Base-by-base conservation (phyloP, 202 grass and related monocot species). In the Eragrostis tef region DNA sequence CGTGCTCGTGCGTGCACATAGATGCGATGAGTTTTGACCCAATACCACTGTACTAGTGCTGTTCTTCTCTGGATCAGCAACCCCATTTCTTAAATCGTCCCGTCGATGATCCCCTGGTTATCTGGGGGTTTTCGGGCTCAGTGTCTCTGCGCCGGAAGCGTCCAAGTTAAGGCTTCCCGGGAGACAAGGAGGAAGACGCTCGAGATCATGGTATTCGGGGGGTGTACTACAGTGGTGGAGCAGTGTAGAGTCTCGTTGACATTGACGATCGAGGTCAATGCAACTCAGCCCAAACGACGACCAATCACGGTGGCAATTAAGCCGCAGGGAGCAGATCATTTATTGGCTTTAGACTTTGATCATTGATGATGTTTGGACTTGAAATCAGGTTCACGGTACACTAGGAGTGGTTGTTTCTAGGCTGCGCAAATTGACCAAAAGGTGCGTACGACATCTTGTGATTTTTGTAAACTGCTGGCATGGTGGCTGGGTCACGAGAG, bases 161-260 rank as follows among this genome's bases (percentile, higher is more conserved):
- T 80, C 81, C 54, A 88, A 84, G 56, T 6, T 39, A 29, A 71
- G 54, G 6, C 60, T 15, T 15, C 57, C 65, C 82, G 57, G 82
- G 52, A 85, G 82, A 89, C 78, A 71, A 42, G 87, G 82, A 65
- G 25, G 71, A 81, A 77, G 77, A 52, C 57, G 53, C 77, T 77
- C 65, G 72, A 81, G 87, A 81, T 47, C 70, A 17, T 10, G 70
- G 60, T 11, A 56, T 27, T 21, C 24, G 36, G 24, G 8, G 5
- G 73, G 25, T 13, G 5, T 6, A n/a, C 4, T 6, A 16, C 70
- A 42, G 29, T 19, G 7, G 41, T 45, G 22, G 31, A 16, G 46
- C 46, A 41, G 50, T 22, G 43, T 8, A 22, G 26, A 50, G 24
- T 74, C 19, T 6, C 12, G 41, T 48, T 74, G 70, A 45, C 44